Conservation (phyloP, 257 asterid species). For the Lycium ferocissimum region DNA sequence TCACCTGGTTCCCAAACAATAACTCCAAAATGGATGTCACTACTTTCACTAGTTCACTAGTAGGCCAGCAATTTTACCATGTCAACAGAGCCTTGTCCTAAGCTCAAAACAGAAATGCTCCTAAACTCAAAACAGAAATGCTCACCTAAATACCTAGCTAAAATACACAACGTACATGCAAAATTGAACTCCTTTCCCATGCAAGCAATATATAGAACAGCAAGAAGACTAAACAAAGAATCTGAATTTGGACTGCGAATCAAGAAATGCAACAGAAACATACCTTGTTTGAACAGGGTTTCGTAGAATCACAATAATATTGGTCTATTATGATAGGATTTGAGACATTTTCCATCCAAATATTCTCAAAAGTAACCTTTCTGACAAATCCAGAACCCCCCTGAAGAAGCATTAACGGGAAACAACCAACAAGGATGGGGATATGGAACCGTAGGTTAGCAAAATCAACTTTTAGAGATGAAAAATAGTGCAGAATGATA, state of each 20-base stretch:
- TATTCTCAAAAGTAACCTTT: constrained; percentile 64
- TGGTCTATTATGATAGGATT: constrained; percentile 90
- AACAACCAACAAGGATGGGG: not conserved
- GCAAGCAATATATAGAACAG: not conserved
- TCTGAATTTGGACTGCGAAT: constrained; percentile 16
- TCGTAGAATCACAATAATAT: constrained; percentile 73
- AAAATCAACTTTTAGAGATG: not conserved
- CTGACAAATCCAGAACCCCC: constrained; percentile 88
- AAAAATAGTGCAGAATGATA: constrained; percentile 8
- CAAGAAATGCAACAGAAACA: not conserved
- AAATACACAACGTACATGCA: not conserved
- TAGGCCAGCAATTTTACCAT: not conserved
- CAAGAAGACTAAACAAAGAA: not conserved
- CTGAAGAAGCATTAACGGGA: constrained; percentile 40
- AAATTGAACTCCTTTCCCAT: not conserved
- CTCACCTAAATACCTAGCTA: not conserved
- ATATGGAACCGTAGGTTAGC: not conserved
- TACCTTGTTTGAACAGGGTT: constrained; percentile 81
- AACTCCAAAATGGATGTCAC: not conserved
- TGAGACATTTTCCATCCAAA: constrained; percentile 83
- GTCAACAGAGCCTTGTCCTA: not conserved
- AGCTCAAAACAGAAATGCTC: not conserved
- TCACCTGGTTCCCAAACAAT: constrained; percentile 24
- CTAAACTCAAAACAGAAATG: too few species aligned
- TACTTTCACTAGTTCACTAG: constrained; percentile 15